Conservation (phyloP, 2,329 filamentous ascomycete genomes). For the Malbranchea cinnamomea region DNA sequence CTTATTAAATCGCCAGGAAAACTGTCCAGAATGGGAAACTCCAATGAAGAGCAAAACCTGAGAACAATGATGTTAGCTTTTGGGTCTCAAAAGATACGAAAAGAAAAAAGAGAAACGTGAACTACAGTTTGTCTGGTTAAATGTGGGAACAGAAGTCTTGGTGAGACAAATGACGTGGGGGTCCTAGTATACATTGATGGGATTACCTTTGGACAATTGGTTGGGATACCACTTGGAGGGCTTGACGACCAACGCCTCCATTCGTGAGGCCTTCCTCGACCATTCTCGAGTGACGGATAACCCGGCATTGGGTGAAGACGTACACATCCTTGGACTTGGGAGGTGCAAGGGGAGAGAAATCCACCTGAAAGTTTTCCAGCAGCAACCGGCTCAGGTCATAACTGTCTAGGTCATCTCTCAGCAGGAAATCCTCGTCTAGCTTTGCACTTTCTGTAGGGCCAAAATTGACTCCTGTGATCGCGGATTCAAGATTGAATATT, state of each 20-base stretch:
- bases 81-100: background rate
- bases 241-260: too few species aligned
- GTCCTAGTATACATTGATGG: too few species aligned
- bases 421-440: constrained; percentile 3
- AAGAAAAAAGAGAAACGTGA: background rate
- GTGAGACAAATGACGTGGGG: too few species aligned
- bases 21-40: constrained; percentile 68
- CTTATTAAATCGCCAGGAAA: constrained; percentile 60
- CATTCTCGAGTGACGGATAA: constrained; percentile 4
- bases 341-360: constrained; percentile 5
- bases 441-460: constrained; percentile 1
- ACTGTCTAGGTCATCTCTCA: too few species aligned
- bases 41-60: constrained; percentile 32
- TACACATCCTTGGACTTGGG: constrained; percentile 1
- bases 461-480: too few species aligned
- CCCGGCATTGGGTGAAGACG: constrained; percentile 4
- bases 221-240: too few species aligned
- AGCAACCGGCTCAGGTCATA: constrained; percentile 2
- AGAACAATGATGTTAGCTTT: background rate
- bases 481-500: constrained; percentile 60
- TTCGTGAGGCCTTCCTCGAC: too few species aligned
- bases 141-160: too few species aligned
- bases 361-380: constrained; percentile 6
- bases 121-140: background rate
- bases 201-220: too few species aligned